Evolutionary conservation across 768 basidiomycete genomes (phyloP).

Genomic region (Phaffia australis): DNA sequence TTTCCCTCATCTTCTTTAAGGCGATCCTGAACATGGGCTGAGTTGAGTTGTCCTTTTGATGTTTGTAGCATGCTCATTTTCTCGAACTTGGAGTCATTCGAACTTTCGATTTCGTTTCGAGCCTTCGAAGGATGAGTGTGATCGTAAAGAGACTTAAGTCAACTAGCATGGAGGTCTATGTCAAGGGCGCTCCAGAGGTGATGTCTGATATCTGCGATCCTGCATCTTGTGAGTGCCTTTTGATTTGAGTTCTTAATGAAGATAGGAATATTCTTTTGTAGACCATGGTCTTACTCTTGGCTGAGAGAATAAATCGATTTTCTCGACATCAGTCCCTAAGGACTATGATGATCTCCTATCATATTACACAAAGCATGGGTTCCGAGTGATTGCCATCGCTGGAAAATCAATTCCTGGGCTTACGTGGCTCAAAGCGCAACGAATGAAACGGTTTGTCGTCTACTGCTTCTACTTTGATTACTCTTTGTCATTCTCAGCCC

Average conservation of each 20-base stretch:
- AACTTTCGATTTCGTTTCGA: conserved; percentile 90
- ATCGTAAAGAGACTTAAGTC: conserved; percentile 92
- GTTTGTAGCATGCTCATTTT: conserved; percentile 77
- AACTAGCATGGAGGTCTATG: conserved; percentile 90
- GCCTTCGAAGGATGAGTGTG: conserved; percentile 90
- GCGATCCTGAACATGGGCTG: neutral
- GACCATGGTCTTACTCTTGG: neutral
- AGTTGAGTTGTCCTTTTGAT: neutral
- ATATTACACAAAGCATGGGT: conserved; percentile 93
- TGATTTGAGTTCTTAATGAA: conserved; percentile 16
- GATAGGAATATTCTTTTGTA: conserved; percentile 8
- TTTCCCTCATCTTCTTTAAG: neutral
- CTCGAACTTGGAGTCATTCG: conserved; percentile 91
- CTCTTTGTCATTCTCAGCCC: neutral
- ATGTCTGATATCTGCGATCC: conserved; percentile 91
- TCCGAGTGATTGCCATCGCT: conserved; percentile 94
- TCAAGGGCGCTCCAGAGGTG: conserved; percentile 98
- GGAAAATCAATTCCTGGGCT: conserved; percentile 88
- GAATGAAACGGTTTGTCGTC: conserved; percentile 68
- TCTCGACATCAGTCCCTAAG: conserved; percentile 57
- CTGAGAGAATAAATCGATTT: neutral
- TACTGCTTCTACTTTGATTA: neutral
- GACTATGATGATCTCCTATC: conserved; percentile 93
- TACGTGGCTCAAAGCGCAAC: conserved; percentile 94
- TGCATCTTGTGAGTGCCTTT: conserved; percentile 61